Percentiles rank a stretch among this genome's conserved stretches.
phyloP scores from a whole-genome alignment of 768 basidiomycete genomes.

The Boletus speciosus region DNA sequence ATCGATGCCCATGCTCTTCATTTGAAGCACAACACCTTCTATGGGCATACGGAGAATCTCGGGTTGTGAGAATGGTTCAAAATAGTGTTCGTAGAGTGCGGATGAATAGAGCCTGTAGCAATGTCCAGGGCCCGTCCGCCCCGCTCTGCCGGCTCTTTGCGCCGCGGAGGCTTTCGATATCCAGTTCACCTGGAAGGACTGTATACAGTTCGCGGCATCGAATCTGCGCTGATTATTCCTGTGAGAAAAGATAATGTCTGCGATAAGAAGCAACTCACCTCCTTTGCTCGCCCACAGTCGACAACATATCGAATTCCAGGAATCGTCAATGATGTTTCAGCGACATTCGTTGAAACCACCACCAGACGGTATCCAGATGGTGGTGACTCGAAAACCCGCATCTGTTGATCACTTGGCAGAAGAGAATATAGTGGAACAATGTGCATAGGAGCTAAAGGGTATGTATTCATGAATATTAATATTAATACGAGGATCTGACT shows the following conservation, averaged over 20 bases:
- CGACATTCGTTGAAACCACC: slow-evolving; percentile 93
- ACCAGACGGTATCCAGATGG: slow-evolving; percentile 82
- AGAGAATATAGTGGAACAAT: slow-evolving; percentile 93
- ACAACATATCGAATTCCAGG: slow-evolving; percentile 98
- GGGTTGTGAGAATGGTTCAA: slow-evolving; percentile 80
- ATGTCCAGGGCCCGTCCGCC: slow-evolving; percentile 96
- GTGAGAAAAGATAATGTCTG: not conserved
- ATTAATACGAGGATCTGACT: slow-evolving; percentile 18
- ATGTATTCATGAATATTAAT: not conserved
- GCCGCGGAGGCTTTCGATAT: slow-evolving; percentile 92
- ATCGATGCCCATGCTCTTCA: slow-evolving; percentile 99
- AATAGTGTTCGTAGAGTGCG: slow-evolving; percentile 90
- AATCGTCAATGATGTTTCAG: slow-evolving; percentile 95
- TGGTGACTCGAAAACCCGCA: slow-evolving; percentile 85
- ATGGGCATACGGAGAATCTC: slow-evolving; percentile 96
- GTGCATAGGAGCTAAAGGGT: slow-evolving; percentile 78
- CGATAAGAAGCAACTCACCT: slow-evolving; percentile 44
- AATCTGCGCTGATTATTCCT: slow-evolving; percentile 62
- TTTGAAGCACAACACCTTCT: slow-evolving; percentile 93
- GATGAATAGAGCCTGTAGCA: slow-evolving; percentile 98
- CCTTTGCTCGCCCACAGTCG: slow-evolving; percentile 92
- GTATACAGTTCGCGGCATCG: slow-evolving; percentile 77
- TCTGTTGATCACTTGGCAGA: slow-evolving; percentile 89
- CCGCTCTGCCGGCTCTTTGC: slow-evolving; percentile 94
- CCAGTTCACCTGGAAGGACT: slow-evolving; percentile 91